Evolutionary conservation across 139 green algal species (phyloP).

Genomic region (Diplosphaera chodatii): DNA sequence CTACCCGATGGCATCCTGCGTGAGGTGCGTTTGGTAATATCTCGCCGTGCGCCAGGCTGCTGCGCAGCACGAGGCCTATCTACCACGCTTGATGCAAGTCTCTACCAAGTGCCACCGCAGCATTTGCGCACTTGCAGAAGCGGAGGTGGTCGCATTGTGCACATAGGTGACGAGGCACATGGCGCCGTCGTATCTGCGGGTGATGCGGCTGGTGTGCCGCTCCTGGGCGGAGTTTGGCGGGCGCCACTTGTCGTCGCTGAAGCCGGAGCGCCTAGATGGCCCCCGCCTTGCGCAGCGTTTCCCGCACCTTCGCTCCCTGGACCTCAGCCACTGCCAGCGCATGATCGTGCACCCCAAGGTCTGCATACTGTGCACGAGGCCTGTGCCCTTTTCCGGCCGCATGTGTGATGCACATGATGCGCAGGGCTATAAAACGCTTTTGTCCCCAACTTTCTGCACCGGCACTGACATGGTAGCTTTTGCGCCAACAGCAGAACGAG

Average conservation of each 20-base stretch:
- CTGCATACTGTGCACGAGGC: no score
- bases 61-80: no score
- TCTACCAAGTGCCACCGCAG: no score
- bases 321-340: slow-evolving; percentile 2
- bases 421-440: no score
- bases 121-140: background rate
- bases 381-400: background rate
- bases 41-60: no score
- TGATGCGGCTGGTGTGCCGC: slow-evolving; percentile 1
- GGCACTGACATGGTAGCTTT: background rate
- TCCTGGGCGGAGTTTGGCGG: background rate
- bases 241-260: background rate
- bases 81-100: no score
- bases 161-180: slow-evolving; percentile 1
- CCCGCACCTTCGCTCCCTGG: slow-evolving; percentile 7
- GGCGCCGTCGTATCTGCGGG: slow-evolving; percentile 1
- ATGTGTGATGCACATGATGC: background rate
- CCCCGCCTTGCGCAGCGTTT: slow-evolving; percentile 3
- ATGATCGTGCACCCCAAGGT: background rate
- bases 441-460: no score
- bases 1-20: background rate
- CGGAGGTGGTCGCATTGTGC: no score
- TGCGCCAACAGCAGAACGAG: background rate
- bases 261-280: slow-evolving; percentile 8
- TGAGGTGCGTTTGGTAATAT: background rate